A percentile compares a stretch with the other conserved stretches of the same genome.
These are phyloP conservation scores for Herpotrichia juniperi DNA, from an alignment of 2,329 filamentous ascomycete genomes.

Conservation along the genomic window DNA sequence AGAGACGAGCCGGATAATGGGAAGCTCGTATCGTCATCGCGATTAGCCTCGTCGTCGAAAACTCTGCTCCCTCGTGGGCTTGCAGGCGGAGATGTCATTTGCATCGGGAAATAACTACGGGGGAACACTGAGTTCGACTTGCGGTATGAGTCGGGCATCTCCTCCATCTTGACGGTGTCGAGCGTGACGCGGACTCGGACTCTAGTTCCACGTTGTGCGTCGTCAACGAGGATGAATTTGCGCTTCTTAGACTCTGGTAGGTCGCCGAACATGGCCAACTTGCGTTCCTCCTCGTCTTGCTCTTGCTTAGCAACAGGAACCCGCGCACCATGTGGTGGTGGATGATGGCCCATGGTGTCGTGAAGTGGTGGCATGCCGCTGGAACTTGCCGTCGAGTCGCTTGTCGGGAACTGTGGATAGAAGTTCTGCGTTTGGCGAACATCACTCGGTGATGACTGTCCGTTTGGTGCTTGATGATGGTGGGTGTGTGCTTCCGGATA, in stretches of 20 bases:
- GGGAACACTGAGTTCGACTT: conserved; percentile 89
- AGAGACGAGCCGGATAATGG: conserved; percentile 52
- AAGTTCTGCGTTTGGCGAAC: conserved; percentile 78
- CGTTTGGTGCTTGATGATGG: conserved; percentile 68
- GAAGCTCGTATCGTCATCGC: conserved; percentile 52
- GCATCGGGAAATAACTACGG: conserved; percentile 87
- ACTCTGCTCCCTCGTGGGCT: conserved; percentile 76
- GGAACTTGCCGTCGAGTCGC: conserved; percentile 57
- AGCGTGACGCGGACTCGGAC: conserved; percentile 90
- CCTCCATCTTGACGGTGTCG: conserved; percentile 91
- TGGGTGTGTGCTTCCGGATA: conserved; percentile 67
- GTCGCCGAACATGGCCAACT: conserved; percentile 79
- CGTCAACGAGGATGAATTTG: conserved; percentile 96
- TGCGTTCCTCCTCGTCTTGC: conserved; percentile 63
- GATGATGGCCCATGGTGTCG: conserved; percentile 59
- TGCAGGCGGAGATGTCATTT: conserved; percentile 87
- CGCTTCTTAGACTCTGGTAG: conserved; percentile 88
- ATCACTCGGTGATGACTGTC: conserved; percentile 64
- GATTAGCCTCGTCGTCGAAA: conserved; percentile 67
- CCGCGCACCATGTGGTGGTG: conserved; percentile 50
- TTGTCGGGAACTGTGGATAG: conserved; percentile 71
- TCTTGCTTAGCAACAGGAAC: conserved; percentile 55
- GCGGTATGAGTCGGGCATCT: conserved; percentile 95
- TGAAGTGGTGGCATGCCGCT: conserved; percentile 71
- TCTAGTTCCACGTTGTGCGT: conserved; percentile 74